Evolutionary conservation across 257 asterid species (phyloP).

Genomic region (Phtheirospermum japonicum): DNA sequence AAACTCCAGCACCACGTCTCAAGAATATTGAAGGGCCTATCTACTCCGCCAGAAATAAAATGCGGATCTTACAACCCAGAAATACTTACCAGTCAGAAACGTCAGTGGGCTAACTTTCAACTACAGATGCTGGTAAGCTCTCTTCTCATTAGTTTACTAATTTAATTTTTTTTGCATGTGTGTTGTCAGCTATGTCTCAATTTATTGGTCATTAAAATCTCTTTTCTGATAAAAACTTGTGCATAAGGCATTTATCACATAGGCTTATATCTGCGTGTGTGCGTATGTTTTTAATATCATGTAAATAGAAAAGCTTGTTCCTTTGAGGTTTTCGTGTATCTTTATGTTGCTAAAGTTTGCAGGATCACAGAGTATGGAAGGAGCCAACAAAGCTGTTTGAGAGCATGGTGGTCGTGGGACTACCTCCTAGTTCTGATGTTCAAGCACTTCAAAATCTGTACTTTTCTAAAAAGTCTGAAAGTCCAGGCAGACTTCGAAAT

Average conservation of each 20-base stretch:
- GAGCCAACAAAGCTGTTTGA: conserved; percentile 87
- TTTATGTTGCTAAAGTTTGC: conserved; percentile 39
- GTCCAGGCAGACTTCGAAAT: conserved; percentile 75
- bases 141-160: conserved; percentile 26
- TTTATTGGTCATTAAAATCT: conserved; percentile 1
- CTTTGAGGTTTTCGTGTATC: conserved; percentile 37
- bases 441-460: conserved; percentile 84
- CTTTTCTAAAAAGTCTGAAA: conserved; percentile 76
- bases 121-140: conserved; percentile 80
- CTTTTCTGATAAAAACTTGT: conserved; percentile 7
- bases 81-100: conserved; percentile 90
- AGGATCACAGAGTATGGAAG: conserved; percentile 95
- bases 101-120: conserved; percentile 98
- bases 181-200: conserved; percentile 7
- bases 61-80: conserved; percentile 88
- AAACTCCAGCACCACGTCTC: conserved; percentile 85
- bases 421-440: conserved; percentile 86
- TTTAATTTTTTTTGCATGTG: conserved; percentile 17
- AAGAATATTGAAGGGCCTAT: conserved; percentile 76
- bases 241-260: background rate
- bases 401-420: conserved; percentile 97
- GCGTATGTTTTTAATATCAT: background rate
- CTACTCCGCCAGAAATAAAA: conserved; percentile 77
- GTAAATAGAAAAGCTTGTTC: conserved; percentile 10
- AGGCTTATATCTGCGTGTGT: background rate